Percentiles rank a stretch among this genome's conserved stretches.
Conservation (phyloP, 306 rosid genomes). For the Citrullus mucosospermus region DNA sequence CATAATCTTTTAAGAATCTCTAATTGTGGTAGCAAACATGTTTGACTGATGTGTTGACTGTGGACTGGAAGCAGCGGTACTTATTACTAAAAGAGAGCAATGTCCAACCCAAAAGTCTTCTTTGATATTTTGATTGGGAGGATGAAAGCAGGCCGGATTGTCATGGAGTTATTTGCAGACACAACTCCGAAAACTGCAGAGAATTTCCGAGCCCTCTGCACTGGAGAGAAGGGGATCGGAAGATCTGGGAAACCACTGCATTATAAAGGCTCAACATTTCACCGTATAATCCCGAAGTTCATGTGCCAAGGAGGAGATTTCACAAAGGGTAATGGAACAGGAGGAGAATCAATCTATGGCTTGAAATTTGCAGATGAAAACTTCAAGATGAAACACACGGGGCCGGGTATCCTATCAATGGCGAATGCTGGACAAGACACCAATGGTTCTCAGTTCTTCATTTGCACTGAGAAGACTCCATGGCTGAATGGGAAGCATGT, state of each 20-base stretch:
- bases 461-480: conserved; percentile 37
- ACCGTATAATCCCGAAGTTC: conserved; percentile 63
- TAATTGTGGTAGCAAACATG: too few species aligned
- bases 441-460: conserved; percentile 84
- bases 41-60: background rate
- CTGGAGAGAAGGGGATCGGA: conserved; percentile 74
- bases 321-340: conserved; percentile 70
- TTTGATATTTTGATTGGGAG: conserved; percentile 69
- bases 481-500: conserved; percentile 92
- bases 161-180: conserved; percentile 68
- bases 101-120: conserved; percentile 77
- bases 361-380: conserved; percentile 55
- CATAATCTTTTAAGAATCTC: background rate
- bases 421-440: conserved; percentile 71
- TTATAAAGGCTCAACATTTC: conserved; percentile 62
- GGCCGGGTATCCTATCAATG: conserved; percentile 76
- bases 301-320: conserved; percentile 95
- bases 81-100: background rate
- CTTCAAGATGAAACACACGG: conserved; percentile 63
- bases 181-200: conserved; percentile 75
- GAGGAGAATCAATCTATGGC: conserved; percentile 88
- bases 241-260: conserved; percentile 48
- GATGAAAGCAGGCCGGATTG: conserved; percentile 63
- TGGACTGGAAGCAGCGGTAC: background rate
- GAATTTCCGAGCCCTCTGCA: conserved; percentile 80